These are phyloP conservation scores for Hsuehochloa calcarea DNA, from an alignment of 176 grass and related monocot genomes.

Conservation along the genomic window DNA sequence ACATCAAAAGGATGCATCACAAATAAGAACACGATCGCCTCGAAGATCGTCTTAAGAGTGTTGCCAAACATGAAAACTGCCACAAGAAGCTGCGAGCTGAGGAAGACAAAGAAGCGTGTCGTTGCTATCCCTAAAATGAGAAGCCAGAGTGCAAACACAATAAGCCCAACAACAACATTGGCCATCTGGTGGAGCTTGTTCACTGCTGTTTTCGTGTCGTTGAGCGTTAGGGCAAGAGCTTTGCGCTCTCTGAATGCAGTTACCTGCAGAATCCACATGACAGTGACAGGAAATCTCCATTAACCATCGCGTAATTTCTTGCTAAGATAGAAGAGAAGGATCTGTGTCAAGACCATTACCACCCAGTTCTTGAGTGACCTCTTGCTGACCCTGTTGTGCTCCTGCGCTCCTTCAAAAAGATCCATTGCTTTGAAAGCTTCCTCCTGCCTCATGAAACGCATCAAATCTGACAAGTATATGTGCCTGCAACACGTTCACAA, in stretches of 20 bases:
- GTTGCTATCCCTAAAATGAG: slow-evolving; percentile 78
- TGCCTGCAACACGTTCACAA: slow-evolving; percentile 47
- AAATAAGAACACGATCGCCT: slow-evolving; percentile 89
- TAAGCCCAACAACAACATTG: slow-evolving; percentile 60
- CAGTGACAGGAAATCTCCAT: background rate
- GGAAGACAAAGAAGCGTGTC: slow-evolving; percentile 68
- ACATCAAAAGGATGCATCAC: slow-evolving; percentile 97
- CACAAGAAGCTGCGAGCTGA: slow-evolving; percentile 79
- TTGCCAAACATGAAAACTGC: slow-evolving; percentile 91
- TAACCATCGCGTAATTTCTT: background rate
- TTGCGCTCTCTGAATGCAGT: slow-evolving; percentile 89
- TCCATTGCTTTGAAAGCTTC: slow-evolving; percentile 76
- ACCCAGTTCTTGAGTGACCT: slow-evolving; percentile 84
- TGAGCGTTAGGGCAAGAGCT: slow-evolving; percentile 89
- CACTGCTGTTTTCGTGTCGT: slow-evolving; percentile 95
- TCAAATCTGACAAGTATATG: slow-evolving; percentile 78
- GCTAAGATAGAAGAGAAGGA: background rate
- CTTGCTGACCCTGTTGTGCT: slow-evolving; percentile 73
- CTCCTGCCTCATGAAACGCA: slow-evolving; percentile 83
- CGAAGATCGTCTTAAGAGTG: slow-evolving; percentile 84
- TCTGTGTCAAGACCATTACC: slow-evolving; percentile 45
- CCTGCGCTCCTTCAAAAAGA: slow-evolving; percentile 79
- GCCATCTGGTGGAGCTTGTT: slow-evolving; percentile 98
- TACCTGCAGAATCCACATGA: slow-evolving; percentile 47
- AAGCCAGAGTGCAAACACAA: slow-evolving; percentile 82